Conservation (phyloP, 768 basidiomycete species). For the Pisolithus albus region DNA sequence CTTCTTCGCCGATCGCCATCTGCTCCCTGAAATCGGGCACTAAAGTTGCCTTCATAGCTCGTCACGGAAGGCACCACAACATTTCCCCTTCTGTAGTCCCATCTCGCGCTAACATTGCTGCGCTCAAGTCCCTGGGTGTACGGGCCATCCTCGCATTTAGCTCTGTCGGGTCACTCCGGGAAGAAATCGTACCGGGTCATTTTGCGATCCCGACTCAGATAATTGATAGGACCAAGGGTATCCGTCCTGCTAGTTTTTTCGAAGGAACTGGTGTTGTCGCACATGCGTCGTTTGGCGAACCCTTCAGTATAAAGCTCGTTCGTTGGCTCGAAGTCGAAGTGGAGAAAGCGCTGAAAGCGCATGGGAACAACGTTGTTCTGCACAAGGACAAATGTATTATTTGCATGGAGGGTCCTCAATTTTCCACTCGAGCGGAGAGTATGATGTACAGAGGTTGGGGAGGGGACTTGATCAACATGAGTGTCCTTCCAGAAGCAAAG, state of each 20-base stretch:
- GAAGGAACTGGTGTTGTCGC: slow-evolving; percentile 76
- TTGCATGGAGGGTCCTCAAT: slow-evolving; percentile 97
- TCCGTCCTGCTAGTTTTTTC: slow-evolving; percentile 87
- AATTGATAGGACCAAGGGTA: slow-evolving; percentile 94
- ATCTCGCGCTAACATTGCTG: slow-evolving; percentile 88
- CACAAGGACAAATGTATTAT: slow-evolving; percentile 83
- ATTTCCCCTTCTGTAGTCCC: slow-evolving; percentile 80
- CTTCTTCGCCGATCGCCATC: slow-evolving; percentile 90
- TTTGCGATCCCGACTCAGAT: slow-evolving; percentile 87
- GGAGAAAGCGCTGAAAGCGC: slow-evolving; percentile 49
- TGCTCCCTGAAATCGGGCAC: slow-evolving; percentile 76
- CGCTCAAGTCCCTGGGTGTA: slow-evolving; percentile 87
- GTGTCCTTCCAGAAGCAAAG: slow-evolving; percentile 94
- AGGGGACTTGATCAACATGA: slow-evolving; percentile 95
- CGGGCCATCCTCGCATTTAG: slow-evolving; percentile 89
- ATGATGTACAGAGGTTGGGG: slow-evolving; percentile 91
- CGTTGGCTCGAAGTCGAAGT: slow-evolving; percentile 63
- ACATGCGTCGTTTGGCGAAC: slow-evolving; percentile 92
- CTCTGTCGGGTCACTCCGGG: slow-evolving; percentile 90
- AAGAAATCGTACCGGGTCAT: slow-evolving; percentile 87
- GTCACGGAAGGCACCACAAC: slow-evolving; percentile 80
- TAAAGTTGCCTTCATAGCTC: slow-evolving; percentile 81
- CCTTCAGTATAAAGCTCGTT: slow-evolving; percentile 64
- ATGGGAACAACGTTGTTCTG: slow-evolving; percentile 56
- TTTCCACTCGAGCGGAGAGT: slow-evolving; percentile 97